Base-by-base conservation (phyloP, 225 moss, liverwort and hornwort genomes). In the Bryum argenteum region DNA sequence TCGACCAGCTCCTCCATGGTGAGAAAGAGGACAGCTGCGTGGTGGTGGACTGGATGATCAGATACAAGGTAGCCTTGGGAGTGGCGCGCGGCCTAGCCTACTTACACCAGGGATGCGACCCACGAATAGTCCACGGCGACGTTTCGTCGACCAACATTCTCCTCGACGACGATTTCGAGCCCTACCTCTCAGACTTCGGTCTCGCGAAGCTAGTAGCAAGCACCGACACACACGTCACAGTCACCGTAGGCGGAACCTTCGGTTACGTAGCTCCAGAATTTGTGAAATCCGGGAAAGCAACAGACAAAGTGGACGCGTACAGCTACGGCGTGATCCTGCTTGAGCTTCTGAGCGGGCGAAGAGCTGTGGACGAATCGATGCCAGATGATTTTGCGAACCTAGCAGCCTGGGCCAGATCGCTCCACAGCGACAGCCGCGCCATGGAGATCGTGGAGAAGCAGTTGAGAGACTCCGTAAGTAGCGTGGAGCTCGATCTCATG, bases 171-270 rank as follows among this genome's bases (percentile, higher is more conserved):
- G 48, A 81, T 1, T 76, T 76, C 19, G 63, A 79, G 69, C 84
- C 87, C 8, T 78, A 84, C 71, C 62, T 87, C 10, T 81, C 87
- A 10, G 87, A 87, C 58, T 87, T 87, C 53, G 87, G 87, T 18
- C 67, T 87, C 24, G 84, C 87, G 17, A 84, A 81, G 59, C 45
- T 87, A 14, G 67, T 87, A 28, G 66, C 47, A n/a, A 7, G 66
- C 28, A 72, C 62, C 23, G 76, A 84, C 53, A 78, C 87, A 0
- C 87, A 84, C 28, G 72, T 81, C 4, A 75, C 84, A 1, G 81
- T 72, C 13, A 84, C 84, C 6, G 78, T 84, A 12, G 87, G 87
- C 37, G 87, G 87, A 23, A 84, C 87, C 3, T 81, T 80, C 59
- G 84, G 84, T 16, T 83, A 81, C 44, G 76, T 81, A 5, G 87